Evolutionary conservation across 2,329 filamentous ascomycete species (phyloP).

Genomic region (Colletotrichum simmondsii): DNA sequence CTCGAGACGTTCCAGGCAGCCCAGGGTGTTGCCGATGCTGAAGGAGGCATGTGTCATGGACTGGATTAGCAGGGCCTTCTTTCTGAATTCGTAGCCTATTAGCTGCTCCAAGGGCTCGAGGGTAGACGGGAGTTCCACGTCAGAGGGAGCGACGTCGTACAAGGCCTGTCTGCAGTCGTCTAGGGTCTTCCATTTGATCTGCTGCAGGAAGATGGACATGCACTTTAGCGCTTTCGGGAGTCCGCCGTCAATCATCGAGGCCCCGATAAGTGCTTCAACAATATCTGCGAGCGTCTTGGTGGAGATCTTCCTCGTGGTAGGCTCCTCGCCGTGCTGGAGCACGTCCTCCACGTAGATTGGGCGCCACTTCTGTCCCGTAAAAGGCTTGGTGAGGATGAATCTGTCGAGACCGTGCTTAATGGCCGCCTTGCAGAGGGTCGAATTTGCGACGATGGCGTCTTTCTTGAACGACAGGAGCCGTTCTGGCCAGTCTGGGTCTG

Average conservation of each 20-base stretch:
- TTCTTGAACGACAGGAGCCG: constrained; percentile 77
- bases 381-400: constrained; percentile 76
- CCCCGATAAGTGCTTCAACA: constrained; percentile 85
- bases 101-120: constrained; percentile 69
- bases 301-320: constrained; percentile 58
- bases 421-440: constrained; percentile 74
- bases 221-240: constrained; percentile 71
- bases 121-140: constrained; percentile 49
- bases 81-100: constrained; percentile 77
- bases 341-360: constrained; percentile 66
- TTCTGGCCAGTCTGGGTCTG: constrained; percentile 78
- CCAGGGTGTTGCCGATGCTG: constrained; percentile 55
- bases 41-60: constrained; percentile 82
- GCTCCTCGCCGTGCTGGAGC: constrained; percentile 36
- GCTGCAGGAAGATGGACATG: constrained; percentile 73
- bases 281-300: constrained; percentile 89
- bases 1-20: constrained; percentile 79
- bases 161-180: constrained; percentile 54
- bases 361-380: constrained; percentile 79
- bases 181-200: constrained; percentile 65
- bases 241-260: constrained; percentile 76
- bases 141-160: constrained; percentile 50
- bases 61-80: constrained; percentile 77
- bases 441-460: constrained; percentile 79
- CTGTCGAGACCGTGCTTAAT: constrained; percentile 72